A percentile compares a stretch with the other conserved stretches of the same genome.
phyloP scores from a whole-genome alignment of 352 stramenopile species.

The Phytophthora podocarpi region DNA sequence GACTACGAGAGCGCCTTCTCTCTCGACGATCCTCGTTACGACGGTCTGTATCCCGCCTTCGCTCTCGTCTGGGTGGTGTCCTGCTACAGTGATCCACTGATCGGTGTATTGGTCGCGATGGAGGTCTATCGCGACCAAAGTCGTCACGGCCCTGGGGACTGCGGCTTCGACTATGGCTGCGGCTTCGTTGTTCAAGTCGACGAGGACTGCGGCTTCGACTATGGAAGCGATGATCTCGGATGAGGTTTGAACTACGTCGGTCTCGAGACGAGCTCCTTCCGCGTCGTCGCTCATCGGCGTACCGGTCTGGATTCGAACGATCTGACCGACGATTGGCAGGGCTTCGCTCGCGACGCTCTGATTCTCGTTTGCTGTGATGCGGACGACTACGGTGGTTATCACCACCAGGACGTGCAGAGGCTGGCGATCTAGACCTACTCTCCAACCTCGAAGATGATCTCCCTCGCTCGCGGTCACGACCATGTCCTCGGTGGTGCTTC shows the following conservation, averaged over 20 bases:
- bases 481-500: slow-evolving; percentile 14
- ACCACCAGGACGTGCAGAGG: background rate
- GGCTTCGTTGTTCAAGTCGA: background rate
- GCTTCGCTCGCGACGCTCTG: slow-evolving; percentile 12
- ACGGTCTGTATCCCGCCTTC: background rate
- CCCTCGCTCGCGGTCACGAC: slow-evolving; percentile 1
- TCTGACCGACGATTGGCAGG: background rate
- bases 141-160: slow-evolving; percentile 18
- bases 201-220: slow-evolving; percentile 25
- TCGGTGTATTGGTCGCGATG: background rate
- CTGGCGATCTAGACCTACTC: slow-evolving; percentile 22
- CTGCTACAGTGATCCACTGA: slow-evolving; percentile 12
- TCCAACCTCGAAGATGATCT: slow-evolving; percentile 20
- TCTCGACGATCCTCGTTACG: slow-evolving; percentile 13
- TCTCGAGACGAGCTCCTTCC: slow-evolving; percentile 11
- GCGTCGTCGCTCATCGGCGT: slow-evolving; percentile 1
- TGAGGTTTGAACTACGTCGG: slow-evolving; percentile 8
- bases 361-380: background rate
- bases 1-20: slow-evolving; percentile 26
- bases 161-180: slow-evolving; percentile 4
- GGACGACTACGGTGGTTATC: background rate
- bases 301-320: background rate
- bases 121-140: slow-evolving; percentile 30
- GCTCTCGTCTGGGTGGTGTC: slow-evolving; percentile 20
- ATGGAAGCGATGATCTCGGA: background rate